Base-by-base conservation (phyloP, 2,329 filamentous ascomycete genomes). In the Neodidymelliopsis sp. region DNA sequence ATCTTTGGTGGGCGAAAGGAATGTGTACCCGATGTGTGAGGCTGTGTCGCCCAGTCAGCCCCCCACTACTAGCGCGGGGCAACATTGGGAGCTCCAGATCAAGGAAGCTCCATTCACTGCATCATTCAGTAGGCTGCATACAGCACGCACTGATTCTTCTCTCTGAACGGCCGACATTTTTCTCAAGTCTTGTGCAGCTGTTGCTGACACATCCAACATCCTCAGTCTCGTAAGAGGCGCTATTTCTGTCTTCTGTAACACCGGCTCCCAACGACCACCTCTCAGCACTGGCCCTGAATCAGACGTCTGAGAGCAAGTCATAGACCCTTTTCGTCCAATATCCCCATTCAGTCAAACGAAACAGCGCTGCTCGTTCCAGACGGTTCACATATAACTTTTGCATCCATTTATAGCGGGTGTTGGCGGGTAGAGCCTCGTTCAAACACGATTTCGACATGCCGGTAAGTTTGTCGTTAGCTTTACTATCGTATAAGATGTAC, bases 371-470 rank as follows among this genome's bases (percentile, higher is more conserved):
- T 23, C 20, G 44, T 45, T 42, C 35, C 20, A 39, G 19, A 24
- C 38, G 34, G 13, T 10, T 38, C 23, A 16, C 37, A 15, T 34
- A 42, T n/a, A 47, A 38, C 44, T 42, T 52, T 19, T 19, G 23
- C 35, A 39, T 22, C 49, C 54, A 59, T 52, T 42, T 46, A 47
- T 53, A 62, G 53, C 49, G 36, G 36, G 22, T 29, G 19, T 48
- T 37, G 37, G 36, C 22, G 33, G 30, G 18, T 43, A 46, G 43
- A 31, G 31, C 44, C 39, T 34, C 36, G 37, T 25, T 23, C 23
- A 25, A 48, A 48, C 19, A 44, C 31, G 28, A 28, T 43, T 19
- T 51, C 53, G 53, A 52, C 13, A 70, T 70, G 66, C 65, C 66
- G 54, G 66, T 70, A 67, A 65, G 66, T 46, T 22, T 38, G 12